Conservation (phyloP, 139 green algal genomes). For the Trebouxia sp. region DNA sequence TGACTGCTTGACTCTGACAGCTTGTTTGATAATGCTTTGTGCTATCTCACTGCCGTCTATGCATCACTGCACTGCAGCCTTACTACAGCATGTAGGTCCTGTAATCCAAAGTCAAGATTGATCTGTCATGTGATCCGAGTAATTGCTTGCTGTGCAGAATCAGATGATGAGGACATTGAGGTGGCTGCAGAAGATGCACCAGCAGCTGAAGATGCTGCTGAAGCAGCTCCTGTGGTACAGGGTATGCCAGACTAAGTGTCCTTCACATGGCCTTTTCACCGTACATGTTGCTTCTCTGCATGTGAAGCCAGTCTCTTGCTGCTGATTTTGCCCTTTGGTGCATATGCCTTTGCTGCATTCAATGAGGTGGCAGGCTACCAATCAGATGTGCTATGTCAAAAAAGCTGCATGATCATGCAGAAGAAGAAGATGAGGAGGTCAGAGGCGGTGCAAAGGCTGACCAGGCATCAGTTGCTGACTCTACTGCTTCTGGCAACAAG, state of each 20-base stretch:
- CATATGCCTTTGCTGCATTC: neutral
- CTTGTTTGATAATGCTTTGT: too few species aligned
- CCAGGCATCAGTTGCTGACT: slow-evolving; percentile 5
- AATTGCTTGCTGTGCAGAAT: neutral
- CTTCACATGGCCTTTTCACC: too few species aligned
- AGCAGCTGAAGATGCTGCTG: neutral
- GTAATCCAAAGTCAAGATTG: neutral
- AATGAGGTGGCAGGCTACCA: neutral
- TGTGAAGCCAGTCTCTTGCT: too few species aligned
- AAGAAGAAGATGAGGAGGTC: slow-evolving; percentile 3
- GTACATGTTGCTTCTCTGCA: too few species aligned
- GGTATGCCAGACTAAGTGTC: neutral
- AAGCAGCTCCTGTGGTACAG: neutral
- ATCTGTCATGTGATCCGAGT: neutral
- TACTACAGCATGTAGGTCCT: too few species aligned
- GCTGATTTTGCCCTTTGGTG: too few species aligned
- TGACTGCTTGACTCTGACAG: too few species aligned
- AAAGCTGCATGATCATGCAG: neutral
- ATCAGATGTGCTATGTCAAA: neutral
- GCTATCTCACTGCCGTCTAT: too few species aligned
- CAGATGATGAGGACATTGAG: slow-evolving; percentile 4
- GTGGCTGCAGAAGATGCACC: neutral
- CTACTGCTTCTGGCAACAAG: neutral
- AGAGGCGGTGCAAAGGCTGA: neutral
- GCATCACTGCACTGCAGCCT: too few species aligned